These are phyloP conservation scores for Testicularia cyperi DNA, from an alignment of 1,284 basidiomycete genomes.

Conservation along the genomic window DNA sequence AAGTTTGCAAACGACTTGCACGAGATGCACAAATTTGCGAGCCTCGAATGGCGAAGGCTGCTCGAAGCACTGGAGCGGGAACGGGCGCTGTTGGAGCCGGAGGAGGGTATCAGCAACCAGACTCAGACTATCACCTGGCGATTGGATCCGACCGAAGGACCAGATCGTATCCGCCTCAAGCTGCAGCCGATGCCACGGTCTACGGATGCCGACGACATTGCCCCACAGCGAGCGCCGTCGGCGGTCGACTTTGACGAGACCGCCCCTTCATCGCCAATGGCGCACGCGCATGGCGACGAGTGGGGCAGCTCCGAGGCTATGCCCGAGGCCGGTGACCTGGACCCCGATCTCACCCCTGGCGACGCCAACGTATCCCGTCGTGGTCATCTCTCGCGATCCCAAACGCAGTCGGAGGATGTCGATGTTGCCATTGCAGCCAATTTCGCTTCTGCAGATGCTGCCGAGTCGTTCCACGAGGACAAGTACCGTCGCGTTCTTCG, in stretches of 20 bases:
- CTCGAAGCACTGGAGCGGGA: slow-evolving; percentile 29
- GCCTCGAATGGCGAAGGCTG: slow-evolving; percentile 37
- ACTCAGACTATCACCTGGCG: slow-evolving; percentile 41
- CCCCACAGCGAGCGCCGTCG: slow-evolving; percentile 18
- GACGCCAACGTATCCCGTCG: too few species aligned
- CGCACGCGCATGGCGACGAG: slow-evolving; percentile 8
- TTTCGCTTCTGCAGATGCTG: slow-evolving; percentile 5
- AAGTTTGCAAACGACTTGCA: slow-evolving; percentile 46
- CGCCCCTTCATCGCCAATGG: slow-evolving; percentile 1
- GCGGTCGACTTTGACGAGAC: neutral
- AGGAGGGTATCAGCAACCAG: neutral
- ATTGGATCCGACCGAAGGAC: slow-evolving; percentile 58
- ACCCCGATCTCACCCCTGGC: too few species aligned
- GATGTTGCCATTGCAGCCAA: slow-evolving; percentile 1
- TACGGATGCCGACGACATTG: slow-evolving; percentile 7
- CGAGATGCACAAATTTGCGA: slow-evolving; percentile 39
- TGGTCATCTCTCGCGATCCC: too few species aligned
- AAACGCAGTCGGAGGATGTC: neutral
- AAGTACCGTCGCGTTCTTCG: slow-evolving; percentile 67
- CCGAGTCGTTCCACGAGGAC: slow-evolving; percentile 62
- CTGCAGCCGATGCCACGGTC: slow-evolving; percentile 38
- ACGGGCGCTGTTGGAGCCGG: slow-evolving; percentile 19
- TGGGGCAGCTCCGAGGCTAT: slow-evolving; percentile 23
- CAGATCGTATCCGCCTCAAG: slow-evolving; percentile 50
- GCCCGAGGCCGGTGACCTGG: neutral